phyloP scores from a whole-genome alignment of 805 yeast genomes.

The Saccharomycopsis synnaedendra region DNA sequence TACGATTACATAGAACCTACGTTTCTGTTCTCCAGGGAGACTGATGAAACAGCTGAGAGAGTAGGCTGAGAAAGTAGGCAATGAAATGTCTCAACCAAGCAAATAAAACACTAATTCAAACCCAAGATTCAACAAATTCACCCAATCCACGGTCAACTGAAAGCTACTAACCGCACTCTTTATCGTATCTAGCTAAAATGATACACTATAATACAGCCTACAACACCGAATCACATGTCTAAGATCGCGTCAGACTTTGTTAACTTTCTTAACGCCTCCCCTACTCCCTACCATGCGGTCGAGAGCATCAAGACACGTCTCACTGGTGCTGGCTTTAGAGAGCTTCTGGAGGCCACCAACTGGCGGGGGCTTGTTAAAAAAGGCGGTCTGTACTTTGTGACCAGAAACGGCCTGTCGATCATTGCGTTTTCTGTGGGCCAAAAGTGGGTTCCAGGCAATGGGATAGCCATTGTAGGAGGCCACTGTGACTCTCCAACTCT shows the following conservation, averaged over 20 bases:
- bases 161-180: too few relatives aligned
- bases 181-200: too few relatives aligned
- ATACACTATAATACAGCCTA: too few relatives aligned
- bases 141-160: too few relatives aligned
- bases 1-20: too few relatives aligned
- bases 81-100: too few relatives aligned
- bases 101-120: too few relatives aligned
- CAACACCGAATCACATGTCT: too few relatives aligned
- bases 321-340: slow-evolving; percentile 52
- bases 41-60: too few relatives aligned
- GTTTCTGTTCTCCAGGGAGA: too few relatives aligned
- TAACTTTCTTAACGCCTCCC: slow-evolving; percentile 70
- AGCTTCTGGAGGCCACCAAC: slow-evolving; percentile 54
- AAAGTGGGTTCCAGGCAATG: slow-evolving; percentile 61
- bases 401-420: slow-evolving; percentile 81
- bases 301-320: slow-evolving; percentile 48
- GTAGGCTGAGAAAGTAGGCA: too few relatives aligned
- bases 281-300: slow-evolving; percentile 93
- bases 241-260: slow-evolving; percentile 37
- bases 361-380: slow-evolving; percentile 51
- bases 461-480: slow-evolving; percentile 85
- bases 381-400: slow-evolving; percentile 69
- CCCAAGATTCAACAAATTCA: too few relatives aligned
- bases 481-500: slow-evolving; percentile 93
- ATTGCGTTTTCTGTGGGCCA: slow-evolving; percentile 81